These are phyloP conservation scores for Fraxinus paxiana DNA, from an alignment of 305 asterid species.

Conservation along the genomic window DNA sequence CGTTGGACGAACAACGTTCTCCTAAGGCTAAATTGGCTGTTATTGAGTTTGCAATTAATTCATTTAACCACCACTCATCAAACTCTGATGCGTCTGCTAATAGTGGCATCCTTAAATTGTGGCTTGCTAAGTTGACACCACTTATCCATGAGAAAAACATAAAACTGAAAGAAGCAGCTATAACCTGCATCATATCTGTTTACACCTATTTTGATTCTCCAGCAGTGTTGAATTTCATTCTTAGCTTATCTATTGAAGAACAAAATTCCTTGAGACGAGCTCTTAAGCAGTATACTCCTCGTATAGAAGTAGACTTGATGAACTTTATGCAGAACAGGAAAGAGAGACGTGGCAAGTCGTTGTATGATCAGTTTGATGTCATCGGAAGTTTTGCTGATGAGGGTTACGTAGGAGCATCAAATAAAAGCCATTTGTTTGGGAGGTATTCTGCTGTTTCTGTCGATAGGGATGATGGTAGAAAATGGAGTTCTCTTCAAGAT, in stretches of 20 bases:
- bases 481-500: constrained; percentile 66
- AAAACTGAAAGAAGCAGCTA: constrained; percentile 87
- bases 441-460: constrained; percentile 82
- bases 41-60: constrained; percentile 85
- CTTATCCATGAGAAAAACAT: constrained; percentile 84
- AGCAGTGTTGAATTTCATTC: constrained; percentile 75
- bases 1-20: constrained; percentile 96
- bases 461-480: constrained; percentile 84
- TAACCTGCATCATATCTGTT: constrained; percentile 84
- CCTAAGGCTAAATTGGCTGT: constrained; percentile 99
- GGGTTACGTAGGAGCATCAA: constrained; percentile 64
- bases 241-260: constrained; percentile 89
- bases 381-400: constrained; percentile 90
- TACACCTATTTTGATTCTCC: constrained; percentile 76
- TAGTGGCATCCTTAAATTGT: constrained; percentile 83
- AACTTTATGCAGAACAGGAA: constrained; percentile 86
- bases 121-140: constrained; percentile 91
- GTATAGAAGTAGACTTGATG: constrained; percentile 96
- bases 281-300: constrained; percentile 93
- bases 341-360: constrained; percentile 80
- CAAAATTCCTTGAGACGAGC: constrained; percentile 92
- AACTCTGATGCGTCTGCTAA: constrained; percentile 81
- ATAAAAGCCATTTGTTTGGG: constrained; percentile 68
- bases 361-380: constrained; percentile 79
- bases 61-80: constrained; percentile 76